phyloP scores from a whole-genome alignment of 2,329 filamentous ascomycete species.

The Pseudogymnoascus sp. region DNA sequence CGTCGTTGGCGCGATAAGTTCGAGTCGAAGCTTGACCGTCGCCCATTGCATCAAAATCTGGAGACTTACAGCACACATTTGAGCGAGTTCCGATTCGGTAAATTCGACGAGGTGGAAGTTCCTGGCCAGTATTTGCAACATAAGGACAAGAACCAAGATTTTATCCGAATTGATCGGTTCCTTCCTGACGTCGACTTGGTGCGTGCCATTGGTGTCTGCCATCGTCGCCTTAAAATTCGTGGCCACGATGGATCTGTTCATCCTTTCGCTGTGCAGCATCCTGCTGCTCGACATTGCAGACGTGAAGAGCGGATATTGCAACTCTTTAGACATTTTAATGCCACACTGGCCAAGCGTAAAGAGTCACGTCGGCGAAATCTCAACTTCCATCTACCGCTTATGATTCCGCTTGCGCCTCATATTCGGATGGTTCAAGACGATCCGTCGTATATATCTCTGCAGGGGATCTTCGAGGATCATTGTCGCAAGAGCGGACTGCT shows the following conservation, averaged over 20 bases:
- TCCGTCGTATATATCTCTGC: constrained; percentile 83
- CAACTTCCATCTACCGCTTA: constrained; percentile 90
- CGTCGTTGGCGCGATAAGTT: constrained; percentile 96
- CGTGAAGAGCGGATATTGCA: constrained; percentile 93
- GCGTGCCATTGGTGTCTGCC: constrained; percentile 80
- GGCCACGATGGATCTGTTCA: constrained; percentile 97
- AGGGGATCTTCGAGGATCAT: constrained; percentile 93
- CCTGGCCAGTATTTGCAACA: constrained; percentile 95
- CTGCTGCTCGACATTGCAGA: constrained; percentile 81
- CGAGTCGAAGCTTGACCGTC: constrained; percentile 89
- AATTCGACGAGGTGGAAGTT: constrained; percentile 97
- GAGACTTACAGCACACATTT: constrained; percentile 84
- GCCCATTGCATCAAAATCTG: constrained; percentile 49
- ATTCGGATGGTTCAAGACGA: constrained; percentile 96
- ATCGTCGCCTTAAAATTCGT: constrained; percentile 87
- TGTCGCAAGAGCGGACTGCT: constrained; percentile 77
- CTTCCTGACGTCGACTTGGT: constrained; percentile 90
- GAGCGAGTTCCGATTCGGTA: constrained; percentile 93
- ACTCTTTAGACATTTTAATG: constrained; percentile 95
- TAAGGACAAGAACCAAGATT: constrained; percentile 98
- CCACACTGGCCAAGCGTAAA: constrained; percentile 82
- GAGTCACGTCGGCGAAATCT: constrained; percentile 88
- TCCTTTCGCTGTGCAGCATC: constrained; percentile 92
- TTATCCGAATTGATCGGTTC: constrained; percentile 95
- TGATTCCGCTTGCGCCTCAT: constrained; percentile 90